Evolutionary conservation across 1,139 yeast genomes (phyloP), one percentile per base, ranked within the genome.

Genomic region (Pichia sp.): DNA sequence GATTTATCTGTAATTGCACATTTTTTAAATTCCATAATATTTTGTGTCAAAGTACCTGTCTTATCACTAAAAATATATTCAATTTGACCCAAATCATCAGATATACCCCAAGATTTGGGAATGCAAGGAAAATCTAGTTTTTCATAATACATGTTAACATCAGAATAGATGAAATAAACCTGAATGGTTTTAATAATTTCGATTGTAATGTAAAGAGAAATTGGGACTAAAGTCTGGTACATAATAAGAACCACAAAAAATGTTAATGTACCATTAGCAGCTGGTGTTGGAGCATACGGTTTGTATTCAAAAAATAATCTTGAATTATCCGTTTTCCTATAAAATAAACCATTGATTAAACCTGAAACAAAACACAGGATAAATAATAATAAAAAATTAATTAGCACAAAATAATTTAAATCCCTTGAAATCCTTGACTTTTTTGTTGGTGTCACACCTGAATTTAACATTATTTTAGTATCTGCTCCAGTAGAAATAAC

Each of bases 41-140:
- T 78, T 59, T 78, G 83, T 3, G 83, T 78, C 51, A 78, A 67
- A 0, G 83, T 78, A 36, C 83, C 83, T 0, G 83, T 78, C 55
- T 78, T 78, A 63, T 78, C 83, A 67, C 81, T 75, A 61, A 78
- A 78, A 44, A 78, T 71, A 57, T 78, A 78, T 59, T 78, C 83
- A 51, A 78, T 77, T 61, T 78, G 84, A n/a, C 84, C 84, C 56
- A 78, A 69, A 61, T 78, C 84, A 64, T 78, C 84, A 11, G 82
- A 76, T 45, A 78, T 78, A 48, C 75, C 74, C 84, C 84, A 78
- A 1, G 81, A 72, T 56, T 78, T 77, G 0, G 83, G 83, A 2
- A 77, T 75, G 61, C 84, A 78, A 0, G 83, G 83, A 56, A 72
- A 76, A 61, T 78, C 83, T 50, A 78, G 64, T 49, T 60, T 66